Evolutionary conservation across 441 rosid species (phyloP).

Genomic region (Croton laevigatus): DNA sequence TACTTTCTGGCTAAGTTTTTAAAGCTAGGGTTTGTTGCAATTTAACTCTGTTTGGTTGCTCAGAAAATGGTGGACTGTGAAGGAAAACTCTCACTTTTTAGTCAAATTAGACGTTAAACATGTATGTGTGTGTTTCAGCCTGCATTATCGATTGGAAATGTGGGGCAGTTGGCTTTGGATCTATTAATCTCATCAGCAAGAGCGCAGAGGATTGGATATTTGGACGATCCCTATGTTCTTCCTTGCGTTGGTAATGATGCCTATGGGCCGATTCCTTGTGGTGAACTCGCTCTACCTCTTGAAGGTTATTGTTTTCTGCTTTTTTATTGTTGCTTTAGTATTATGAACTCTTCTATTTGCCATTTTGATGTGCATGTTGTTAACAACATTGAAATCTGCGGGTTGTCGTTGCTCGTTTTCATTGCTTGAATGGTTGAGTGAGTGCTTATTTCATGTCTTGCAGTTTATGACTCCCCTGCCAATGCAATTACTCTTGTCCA

Average conservation of each 20-base stretch:
- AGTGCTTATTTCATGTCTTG: conserved; percentile 15
- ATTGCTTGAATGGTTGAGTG: not conserved
- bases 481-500: conserved; percentile 52
- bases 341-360: not conserved
- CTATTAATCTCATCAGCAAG: conserved; percentile 60
- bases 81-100: not conserved
- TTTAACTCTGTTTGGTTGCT: not conserved
- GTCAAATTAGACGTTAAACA: not conserved
- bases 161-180: conserved; percentile 89
- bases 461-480: conserved; percentile 63
- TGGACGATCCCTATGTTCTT: conserved; percentile 70
- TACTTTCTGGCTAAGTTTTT: too few species aligned
- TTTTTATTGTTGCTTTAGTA: not conserved
- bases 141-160: conserved; percentile 87
- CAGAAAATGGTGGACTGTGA: not conserved
- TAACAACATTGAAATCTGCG: not conserved
- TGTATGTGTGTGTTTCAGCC: conserved; percentile 40
- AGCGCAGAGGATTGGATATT: conserved; percentile 69
- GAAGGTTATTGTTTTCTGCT: conserved; percentile 45
- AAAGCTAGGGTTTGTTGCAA: not conserved
- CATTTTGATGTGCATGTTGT: not conserved
- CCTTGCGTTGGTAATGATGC: conserved; percentile 94
- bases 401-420: not conserved
- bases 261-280: conserved; percentile 59
- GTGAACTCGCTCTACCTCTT: conserved; percentile 80